A percentile compares a stretch with the other conserved stretches of the same genome.
phyloP scores from a whole-genome alignment of 495 filamentous ascomycete species.

The Tuber borchii region DNA sequence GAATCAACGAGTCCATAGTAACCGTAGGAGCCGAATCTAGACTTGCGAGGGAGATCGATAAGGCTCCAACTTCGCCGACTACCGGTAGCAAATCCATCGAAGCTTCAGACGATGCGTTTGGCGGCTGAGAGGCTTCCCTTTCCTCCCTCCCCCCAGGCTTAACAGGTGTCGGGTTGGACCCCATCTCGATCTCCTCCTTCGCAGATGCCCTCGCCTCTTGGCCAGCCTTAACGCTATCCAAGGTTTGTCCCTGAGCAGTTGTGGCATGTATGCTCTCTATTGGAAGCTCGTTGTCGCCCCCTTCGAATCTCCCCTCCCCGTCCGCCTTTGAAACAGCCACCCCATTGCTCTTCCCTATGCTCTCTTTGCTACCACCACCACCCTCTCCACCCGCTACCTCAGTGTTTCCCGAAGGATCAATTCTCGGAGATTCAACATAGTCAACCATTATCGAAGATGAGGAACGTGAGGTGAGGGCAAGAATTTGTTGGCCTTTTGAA shows the following conservation, averaged over 20 bases:
- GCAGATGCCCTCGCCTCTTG: background rate
- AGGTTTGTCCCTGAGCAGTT: background rate
- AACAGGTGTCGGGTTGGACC: background rate
- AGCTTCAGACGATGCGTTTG: background rate
- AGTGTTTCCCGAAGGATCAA: background rate
- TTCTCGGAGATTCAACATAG: background rate
- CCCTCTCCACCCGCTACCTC: background rate
- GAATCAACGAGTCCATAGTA: constrained; percentile 6
- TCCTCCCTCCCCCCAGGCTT: background rate
- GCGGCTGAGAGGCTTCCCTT: background rate
- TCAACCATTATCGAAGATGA: background rate
- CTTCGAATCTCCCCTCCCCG: background rate
- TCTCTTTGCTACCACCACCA: background rate
- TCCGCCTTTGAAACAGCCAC: background rate
- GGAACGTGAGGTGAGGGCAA: background rate
- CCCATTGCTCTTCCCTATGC: background rate
- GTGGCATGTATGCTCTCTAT: background rate
- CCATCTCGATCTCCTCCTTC: background rate
- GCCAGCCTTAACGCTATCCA: background rate
- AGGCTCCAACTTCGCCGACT: constrained; percentile 7
- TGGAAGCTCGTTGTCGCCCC: background rate
- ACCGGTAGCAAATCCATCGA: background rate
- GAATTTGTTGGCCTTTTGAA: background rate
- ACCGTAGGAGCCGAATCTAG: constrained; percentile 15
- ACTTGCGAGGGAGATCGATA: constrained; percentile 14